Base-by-base conservation (phyloP, 2,329 filamentous ascomycete genomes). In the Penicillium occitanis region DNA sequence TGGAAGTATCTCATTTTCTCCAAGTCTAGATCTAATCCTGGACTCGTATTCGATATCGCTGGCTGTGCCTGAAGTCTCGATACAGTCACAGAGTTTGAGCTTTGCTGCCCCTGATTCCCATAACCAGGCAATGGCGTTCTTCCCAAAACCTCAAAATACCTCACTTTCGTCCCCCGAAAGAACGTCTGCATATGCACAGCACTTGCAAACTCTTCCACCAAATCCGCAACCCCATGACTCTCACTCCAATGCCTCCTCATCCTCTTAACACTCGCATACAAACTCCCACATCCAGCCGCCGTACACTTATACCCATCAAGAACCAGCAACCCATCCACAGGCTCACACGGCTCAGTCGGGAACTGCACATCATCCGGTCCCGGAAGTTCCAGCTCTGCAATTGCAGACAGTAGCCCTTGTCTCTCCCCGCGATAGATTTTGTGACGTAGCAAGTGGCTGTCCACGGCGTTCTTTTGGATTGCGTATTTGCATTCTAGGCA, bases 401-500 rank as follows among this genome's bases (percentile, higher is more conserved):
- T 62, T 2, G 59, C n/a, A 4, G 58, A 62, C n/a, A 66, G n/a
- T 3, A 66, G 1, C 2, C 11, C 30, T 6, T 62, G 59, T 14
- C 64, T 14, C 25, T 66, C 40, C 0, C 28, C 64, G 14, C 64
- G 58, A 30, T 66, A 66, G 17, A 66, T 62, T 48, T 66, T 66
- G 51, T 66, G 64, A 14, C 64, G 64, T 48, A 66, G 30, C 13
- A 66, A 30, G n/a, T 66, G 64, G 30, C 59, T 66, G 10, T 22
- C 25, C 7, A 66, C 37, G 30, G 64, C 64, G 40, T 40, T 48
- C n/a, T 66, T 66, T 37, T 66, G 64, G 51, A 66, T 66, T 14
- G 64, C 64, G 59, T 66, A 66, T 10, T 58, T 53, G 59, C 64
- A 66, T 58, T 66, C 50, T 5, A 50, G 59, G 50, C 64, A 66